phyloP scores from a whole-genome alignment of 441 rosid species.

The Capsella rubella region DNA sequence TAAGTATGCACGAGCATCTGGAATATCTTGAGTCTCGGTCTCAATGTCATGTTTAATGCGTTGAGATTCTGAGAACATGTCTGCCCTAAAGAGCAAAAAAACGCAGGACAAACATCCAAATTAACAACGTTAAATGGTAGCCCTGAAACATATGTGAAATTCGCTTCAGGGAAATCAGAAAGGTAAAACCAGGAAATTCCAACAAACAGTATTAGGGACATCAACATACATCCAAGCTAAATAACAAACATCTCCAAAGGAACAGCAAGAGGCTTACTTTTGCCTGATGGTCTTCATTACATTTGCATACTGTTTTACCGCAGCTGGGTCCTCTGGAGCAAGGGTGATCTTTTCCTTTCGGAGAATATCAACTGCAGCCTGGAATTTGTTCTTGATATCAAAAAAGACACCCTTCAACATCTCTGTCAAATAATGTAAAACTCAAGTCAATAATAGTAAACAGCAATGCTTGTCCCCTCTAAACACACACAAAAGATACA shows the following conservation, averaged over 20 bases:
- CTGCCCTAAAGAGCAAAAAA: constrained; percentile 68
- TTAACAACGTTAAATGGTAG: constrained; percentile 19
- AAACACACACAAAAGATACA: constrained; percentile 18
- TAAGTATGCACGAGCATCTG: constrained; percentile 88
- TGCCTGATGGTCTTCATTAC: constrained; percentile 93
- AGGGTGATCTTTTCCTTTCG: constrained; percentile 89
- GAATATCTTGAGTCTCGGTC: constrained; percentile 67
- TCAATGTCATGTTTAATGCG: constrained; percentile 73
- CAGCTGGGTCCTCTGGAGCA: constrained; percentile 89
- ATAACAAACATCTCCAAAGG: background rate
- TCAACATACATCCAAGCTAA: background rate
- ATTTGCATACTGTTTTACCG: constrained; percentile 81
- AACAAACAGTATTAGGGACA: constrained; percentile 11
- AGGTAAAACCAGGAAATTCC: too few relatives aligned
- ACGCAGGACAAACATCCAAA: constrained; percentile 18
- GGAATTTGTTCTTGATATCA: constrained; percentile 86
- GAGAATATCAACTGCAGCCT: constrained; percentile 80
- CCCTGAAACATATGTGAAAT: background rate
- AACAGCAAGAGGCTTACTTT: constrained; percentile 56
- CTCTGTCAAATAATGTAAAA: constrained; percentile 54
- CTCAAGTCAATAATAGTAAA: constrained; percentile 30
- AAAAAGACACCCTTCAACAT: constrained; percentile 88
- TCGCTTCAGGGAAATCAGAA: background rate
- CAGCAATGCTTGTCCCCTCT: background rate
- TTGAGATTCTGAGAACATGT: constrained; percentile 81